Base-by-base conservation (phyloP, 306 rosid species). In the Vigna angularis region DNA sequence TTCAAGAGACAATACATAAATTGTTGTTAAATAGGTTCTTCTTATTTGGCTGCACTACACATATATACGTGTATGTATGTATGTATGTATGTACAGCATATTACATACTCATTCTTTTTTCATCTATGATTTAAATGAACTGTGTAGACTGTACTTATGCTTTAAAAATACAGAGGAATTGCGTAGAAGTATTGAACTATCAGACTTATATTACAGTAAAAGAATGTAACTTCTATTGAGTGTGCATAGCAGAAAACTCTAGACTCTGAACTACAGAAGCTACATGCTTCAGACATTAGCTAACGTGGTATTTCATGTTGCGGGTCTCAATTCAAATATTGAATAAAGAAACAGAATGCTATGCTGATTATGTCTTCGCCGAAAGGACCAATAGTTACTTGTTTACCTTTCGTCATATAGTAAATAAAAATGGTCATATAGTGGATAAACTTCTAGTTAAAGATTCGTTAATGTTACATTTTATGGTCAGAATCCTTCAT, bases 321-420 rank as follows among this genome's bases (percentile, higher is more conserved):
- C 22, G 26, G 26, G 2, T 32, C 44, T 5, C 58, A 26, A 51
- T 2, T 18, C 56, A 51, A 16, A 51, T 38, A 40, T 38, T 7
- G 40, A 79, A 64, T 53, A 17, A 18, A 50, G 64, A 63, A 52
- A 44, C 67, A 40, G 24, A 53, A 17, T 53, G 58, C 28, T 53
- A 17, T 53, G 24, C 6, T 18, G 28, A 18, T 53, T 53, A 53
- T 9, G 5, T 53, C 28, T 53, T 53, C 9, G 59, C 5, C 13
- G 0, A 53, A 11, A 9, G 10, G 59, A 73, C 26, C 22, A 51
- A 51, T 22, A 51, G n/a, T 51, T 51, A 18, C 57, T 51, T 51
- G 57, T 51, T 51, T 51, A 51, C 22, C 17, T 51, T 51, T 16
- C 55, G 18, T 50, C 20, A 4, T 50, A n/a, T 50, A n/a, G 9